phyloP scores from a whole-genome alignment of 2,329 filamentous ascomycete genomes.

The Neofusicoccum ribis region DNA sequence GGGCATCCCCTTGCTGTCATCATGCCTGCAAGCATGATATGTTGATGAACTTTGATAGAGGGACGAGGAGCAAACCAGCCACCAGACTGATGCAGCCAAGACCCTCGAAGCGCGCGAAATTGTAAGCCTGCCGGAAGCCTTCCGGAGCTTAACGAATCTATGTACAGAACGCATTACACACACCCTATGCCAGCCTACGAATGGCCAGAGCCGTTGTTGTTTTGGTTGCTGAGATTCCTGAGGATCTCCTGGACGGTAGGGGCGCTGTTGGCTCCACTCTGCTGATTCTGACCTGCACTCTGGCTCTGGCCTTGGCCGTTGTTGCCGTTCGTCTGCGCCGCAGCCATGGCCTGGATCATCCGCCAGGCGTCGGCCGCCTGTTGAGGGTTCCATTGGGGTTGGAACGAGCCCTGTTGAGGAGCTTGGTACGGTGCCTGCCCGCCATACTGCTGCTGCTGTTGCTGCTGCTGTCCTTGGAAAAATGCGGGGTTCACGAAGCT shows the following conservation, averaged over 20 bases:
- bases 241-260: conserved; percentile 3
- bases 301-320: conserved; percentile 3
- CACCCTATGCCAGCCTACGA: background rate
- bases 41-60: background rate
- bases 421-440: conserved; percentile 4
- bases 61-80: background rate
- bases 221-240: conserved; percentile 8
- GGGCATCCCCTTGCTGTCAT: background rate
- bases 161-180: conserved; percentile 1
- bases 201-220: conserved; percentile 1
- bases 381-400: conserved; percentile 6
- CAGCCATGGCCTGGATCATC: conserved; percentile 17
- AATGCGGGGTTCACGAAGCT: conserved; percentile 36
- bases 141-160: background rate
- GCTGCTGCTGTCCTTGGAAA: conserved; percentile 26
- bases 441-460: conserved; percentile 6
- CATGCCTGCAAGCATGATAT: background rate
- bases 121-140: background rate
- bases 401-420: background rate
- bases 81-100: background rate
- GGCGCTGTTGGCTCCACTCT: background rate
- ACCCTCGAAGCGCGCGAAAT: background rate
- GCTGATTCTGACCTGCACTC: background rate
- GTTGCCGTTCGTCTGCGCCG: conserved; percentile 2
- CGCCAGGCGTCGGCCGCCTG: conserved; percentile 15